These are phyloP conservation scores for Colletotrichum sp. DNA, from an alignment of 2,329 filamentous ascomycete species.

Conservation along the genomic window DNA sequence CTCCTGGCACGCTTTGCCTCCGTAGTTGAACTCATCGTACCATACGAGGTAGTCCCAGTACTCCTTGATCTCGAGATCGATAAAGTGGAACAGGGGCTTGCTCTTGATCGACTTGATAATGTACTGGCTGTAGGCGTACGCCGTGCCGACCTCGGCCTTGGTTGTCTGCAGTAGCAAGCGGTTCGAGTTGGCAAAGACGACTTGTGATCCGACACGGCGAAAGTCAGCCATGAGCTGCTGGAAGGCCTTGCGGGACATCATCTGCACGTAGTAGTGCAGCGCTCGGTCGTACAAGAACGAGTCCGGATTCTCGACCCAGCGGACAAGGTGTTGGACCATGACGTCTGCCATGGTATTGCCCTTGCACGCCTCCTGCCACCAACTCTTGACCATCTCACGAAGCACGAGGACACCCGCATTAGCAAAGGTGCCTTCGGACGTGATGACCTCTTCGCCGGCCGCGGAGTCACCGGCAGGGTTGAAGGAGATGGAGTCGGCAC, in stretches of 20 bases:
- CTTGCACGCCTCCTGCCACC: conserved; percentile 94
- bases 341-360: conserved; percentile 96
- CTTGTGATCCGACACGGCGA: conserved; percentile 89
- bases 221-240: conserved; percentile 98
- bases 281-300: conserved; percentile 96
- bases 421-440: conserved; percentile 73
- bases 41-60: conserved; percentile 99
- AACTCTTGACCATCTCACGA: conserved; percentile 97
- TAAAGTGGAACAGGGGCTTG: conserved; percentile 95
- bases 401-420: conserved; percentile 88
- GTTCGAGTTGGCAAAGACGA: conserved; percentile 93
- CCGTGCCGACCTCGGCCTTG: conserved; percentile 95
- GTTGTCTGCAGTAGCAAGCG: conserved; percentile 92
- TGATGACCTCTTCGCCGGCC: conserved; percentile 64
- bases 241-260: conserved; percentile 97
- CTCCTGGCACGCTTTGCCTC: conserved; percentile 87
- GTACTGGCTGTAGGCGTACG: conserved; percentile 96
- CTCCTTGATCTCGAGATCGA: conserved; percentile 96
- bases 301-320: conserved; percentile 93
- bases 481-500: conserved; percentile 84
- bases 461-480: conserved; percentile 72
- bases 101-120: conserved; percentile 96
- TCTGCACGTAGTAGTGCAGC: conserved; percentile 95
- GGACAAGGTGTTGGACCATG: conserved; percentile 94
- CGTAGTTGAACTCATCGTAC: conserved; percentile 99